Evolutionary conservation across 1,139 yeast genomes (phyloP), one percentile per base, ranked within the genome.

Genomic region (Taiozyma sp.): DNA sequence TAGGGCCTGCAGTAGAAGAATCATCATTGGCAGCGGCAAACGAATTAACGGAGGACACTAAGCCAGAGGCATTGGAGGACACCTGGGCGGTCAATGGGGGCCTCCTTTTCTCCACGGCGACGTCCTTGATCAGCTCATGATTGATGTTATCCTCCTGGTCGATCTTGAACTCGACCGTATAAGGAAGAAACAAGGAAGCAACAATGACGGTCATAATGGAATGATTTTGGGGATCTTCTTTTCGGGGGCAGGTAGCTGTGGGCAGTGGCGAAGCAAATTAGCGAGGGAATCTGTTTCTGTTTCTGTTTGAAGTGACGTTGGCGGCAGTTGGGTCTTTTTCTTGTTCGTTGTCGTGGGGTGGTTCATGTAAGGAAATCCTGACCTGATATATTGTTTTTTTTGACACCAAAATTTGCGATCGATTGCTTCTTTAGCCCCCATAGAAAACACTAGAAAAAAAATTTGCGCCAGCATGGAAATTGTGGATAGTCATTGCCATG

Each of bases 101-200:
- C 14, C 23, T 28, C 32, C 29, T 50, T 38, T 46, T 47, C 45
- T 47, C 53, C 22, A 48, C 44, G 2, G 51, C 48, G 52, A 45
- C 54, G 46, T 29, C 43, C 56, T 6, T 67, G 67, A 43, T 60
- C 61, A 47, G 57, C 56, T 27, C 59, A 60, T 45, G 63, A 54
- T 48, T 46, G 4, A 51, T 39, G 43, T 24, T 40, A 29, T 65
- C 60, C 46, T 60, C 61, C 12, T 48, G 44, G 19, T 48, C 46
- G 44, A 83, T 78, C 59, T 84, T 85, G 62, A 85, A 85, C 58
- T 83, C 85, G 38, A 84, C 87, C 3, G 92, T 83, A 60, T 83
- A 82, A 4, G 93, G 92, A 43, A 86, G 71, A 58, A 85, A 84
- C 85, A 83, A 68, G 32, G 87, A 78, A 29, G 82, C 88, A 44